Conservation (phyloP, 2,329 filamentous ascomycete species). For the Sordariomycetes sp. region DNA sequence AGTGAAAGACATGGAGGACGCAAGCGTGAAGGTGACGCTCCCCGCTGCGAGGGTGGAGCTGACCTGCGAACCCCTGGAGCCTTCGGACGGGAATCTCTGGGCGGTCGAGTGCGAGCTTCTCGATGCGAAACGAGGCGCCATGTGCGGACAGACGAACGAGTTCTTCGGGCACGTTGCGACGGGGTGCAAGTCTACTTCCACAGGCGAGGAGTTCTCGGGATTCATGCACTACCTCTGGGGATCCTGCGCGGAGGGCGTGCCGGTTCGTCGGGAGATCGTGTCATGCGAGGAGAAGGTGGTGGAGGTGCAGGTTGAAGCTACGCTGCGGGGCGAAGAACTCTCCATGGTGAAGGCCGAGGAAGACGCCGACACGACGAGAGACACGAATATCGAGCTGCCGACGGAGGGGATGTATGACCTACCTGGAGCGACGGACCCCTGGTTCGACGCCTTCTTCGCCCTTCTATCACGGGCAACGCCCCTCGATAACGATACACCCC, state of each 20-base stretch:
- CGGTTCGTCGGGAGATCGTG: slow-evolving; percentile 10
- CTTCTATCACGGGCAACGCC: not conserved
- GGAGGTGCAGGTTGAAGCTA: slow-evolving; percentile 10
- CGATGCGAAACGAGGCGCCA: not conserved
- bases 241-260: slow-evolving; percentile 8
- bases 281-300: slow-evolving; percentile 13
- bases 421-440: not conserved
- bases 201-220: slow-evolving; percentile 7
- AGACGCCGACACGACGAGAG: slow-evolving; percentile 8
- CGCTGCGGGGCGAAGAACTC: slow-evolving; percentile 12
- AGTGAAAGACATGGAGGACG: slow-evolving; percentile 9
- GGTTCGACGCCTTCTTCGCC: slow-evolving; percentile 10
- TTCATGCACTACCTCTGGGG: slow-evolving; percentile 13
- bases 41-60: slow-evolving; percentile 10
- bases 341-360: slow-evolving; percentile 10
- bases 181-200: slow-evolving; percentile 10
- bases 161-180: slow-evolving; percentile 11
- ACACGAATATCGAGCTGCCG: not conserved
- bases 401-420: slow-evolving; percentile 5
- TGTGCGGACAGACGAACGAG: slow-evolving; percentile 8
- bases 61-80: slow-evolving; percentile 10
- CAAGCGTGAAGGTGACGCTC: slow-evolving; percentile 10
- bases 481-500: slow-evolving; percentile 6
- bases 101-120: not conserved
- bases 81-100: slow-evolving; percentile 7